Evolutionary conservation across 2,329 filamentous ascomycete genomes (phyloP), one percentile per base, ranked within the genome.

Genomic region (Fusarium coffeatum): DNA sequence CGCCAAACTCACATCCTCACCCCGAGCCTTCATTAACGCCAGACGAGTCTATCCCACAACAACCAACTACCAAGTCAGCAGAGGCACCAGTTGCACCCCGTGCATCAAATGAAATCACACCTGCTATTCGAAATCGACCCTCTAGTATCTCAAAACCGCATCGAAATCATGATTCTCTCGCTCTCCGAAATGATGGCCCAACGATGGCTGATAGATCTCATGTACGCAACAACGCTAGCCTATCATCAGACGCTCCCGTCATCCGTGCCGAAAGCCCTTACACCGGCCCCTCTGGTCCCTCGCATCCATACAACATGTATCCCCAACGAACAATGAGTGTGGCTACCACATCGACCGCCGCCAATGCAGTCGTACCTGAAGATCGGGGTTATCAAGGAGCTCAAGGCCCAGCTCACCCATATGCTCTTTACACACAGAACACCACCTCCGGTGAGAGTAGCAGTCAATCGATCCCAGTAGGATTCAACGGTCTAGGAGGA

Each of bases 281-380:
- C 70, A 87, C 87, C 18, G 91, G 90, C 9, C 87, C 89, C 3
- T 89, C 87, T 6, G 91, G 90, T 5, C 93, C 93, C 20, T 96
- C 92, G 55, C 92, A 96, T 79, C 92, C 93, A 0, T 97, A 97
- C 77, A 88, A 88, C 72, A 91, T 95, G 88, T 97, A 97, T 78
- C 88, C 91, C 9, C 93, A 97, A 77, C 87, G 89, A 55, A 81
- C 81, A 58, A 87, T 91, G 25, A 94, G 93, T 76, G 83, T 91
- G 40, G 87, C 89, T n/a, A 93, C 93, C 22, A 88, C 89, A 16
- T 90, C 92, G 10, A 94, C 92, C 15, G 82, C 87, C 46, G 87
- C 92, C n/a, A 60, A 59, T 43, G 83, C 87, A 46, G 67, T 73
- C 4, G 75, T 79, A 18, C 66, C 72, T 8, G 67, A 73, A 41